Evolutionary conservation across 805 yeast species (phyloP), one percentile per base, ranked within the genome.

Genomic region (Ogataea paraovalis): DNA sequence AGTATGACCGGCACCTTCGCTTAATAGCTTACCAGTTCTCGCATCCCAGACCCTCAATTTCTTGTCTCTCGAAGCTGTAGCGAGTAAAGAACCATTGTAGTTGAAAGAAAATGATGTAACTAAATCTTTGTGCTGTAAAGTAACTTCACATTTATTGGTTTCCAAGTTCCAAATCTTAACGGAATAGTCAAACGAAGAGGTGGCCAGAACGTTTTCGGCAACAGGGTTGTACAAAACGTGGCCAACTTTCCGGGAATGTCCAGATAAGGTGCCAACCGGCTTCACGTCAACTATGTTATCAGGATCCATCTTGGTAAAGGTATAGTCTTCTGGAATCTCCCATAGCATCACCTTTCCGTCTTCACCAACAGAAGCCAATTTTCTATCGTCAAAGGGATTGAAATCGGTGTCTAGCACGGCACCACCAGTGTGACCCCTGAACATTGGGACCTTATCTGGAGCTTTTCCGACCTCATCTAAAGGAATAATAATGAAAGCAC

Each of bases 401-500:
- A 92, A 94, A 48, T 87, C 96, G 0, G 98, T 92, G 69, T 94
- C 99, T 56, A 94, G 76, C 32, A 94, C 97, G 8, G 95, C 85
- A 23, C 96, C 97, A 21, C 96, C 97, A 28, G 91, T 86, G 66
- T 92, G 99, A 14, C 99, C 99, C 60, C 97, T 81, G 68, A 92
- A 94, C 55, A 94, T 75, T 2, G 99, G 94, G 42, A 90, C 91
- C 51, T 84, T 80, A 58, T 94, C 99, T 3, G 97, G 97, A 7
- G 91, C 83, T 64, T 91, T 94, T 9, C 99, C 98, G 18, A 80
- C 83, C 66, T 92, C 97, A 8, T 66, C 64, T 22, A 88, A 71
- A 2, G 99, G 99, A 50, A 94, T 82, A 12, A 95, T 87, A 1
- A 96, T 97, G 72, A 94, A 91, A 0, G 98, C 95, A 45, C 99